Conservation (phyloP, 2,329 filamentous ascomycete species). For the Biscogniauxia mediterranea region DNA sequence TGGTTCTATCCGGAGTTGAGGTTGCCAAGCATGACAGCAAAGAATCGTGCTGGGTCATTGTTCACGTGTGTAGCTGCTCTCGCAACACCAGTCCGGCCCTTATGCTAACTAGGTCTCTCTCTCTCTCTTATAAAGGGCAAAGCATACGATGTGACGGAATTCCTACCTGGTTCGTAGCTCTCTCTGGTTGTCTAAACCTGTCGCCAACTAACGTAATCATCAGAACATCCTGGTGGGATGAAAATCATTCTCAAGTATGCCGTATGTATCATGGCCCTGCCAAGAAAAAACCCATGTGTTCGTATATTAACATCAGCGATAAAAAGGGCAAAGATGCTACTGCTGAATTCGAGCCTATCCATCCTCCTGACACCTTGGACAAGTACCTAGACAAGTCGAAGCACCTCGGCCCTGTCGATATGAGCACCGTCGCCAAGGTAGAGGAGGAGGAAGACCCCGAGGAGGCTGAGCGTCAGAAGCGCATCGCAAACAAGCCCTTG, state of each 20-base stretch:
- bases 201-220: constrained; percentile 1
- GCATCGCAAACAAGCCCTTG: constrained; percentile 71
- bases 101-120: background rate
- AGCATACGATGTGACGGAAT: constrained; percentile 87
- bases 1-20: constrained; percentile 51
- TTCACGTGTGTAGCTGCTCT: constrained; percentile 59
- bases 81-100: background rate
- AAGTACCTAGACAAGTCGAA: constrained; percentile 82
- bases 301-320: background rate
- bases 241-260: constrained; percentile 98
- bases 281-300: background rate
- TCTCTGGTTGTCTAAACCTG: background rate
- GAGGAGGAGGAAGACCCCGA: constrained; percentile 67
- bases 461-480: constrained; percentile 69
- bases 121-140: constrained; percentile 53
- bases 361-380: constrained; percentile 82
- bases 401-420: constrained; percentile 86
- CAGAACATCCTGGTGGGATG: constrained; percentile 82
- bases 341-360: constrained; percentile 85
- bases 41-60: constrained; percentile 89
- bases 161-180: constrained; percentile 60
- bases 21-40: constrained; percentile 71
- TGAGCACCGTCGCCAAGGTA: constrained; percentile 70
- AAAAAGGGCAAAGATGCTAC: constrained; percentile 81
- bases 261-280: constrained; percentile 37